Base-by-base conservation (phyloP, 176 grass and related monocot genomes). In the Oryza meridionalis region DNA sequence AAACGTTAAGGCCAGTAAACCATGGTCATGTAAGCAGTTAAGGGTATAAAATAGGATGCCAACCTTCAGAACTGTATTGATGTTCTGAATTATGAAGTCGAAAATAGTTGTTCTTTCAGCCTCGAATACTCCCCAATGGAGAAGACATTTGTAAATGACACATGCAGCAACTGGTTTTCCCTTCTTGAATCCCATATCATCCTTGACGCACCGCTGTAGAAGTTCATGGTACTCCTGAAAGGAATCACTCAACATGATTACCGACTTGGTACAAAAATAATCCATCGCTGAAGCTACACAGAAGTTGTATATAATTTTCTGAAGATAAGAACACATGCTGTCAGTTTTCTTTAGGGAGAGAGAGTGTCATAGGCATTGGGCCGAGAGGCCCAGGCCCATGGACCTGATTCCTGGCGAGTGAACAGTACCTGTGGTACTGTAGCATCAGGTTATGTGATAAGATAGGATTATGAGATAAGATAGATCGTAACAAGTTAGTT, bases 151-250 rank as follows among this genome's bases (percentile, higher is more conserved):
- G 76, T 94, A 97, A 77, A 97, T 90, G 53, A 90, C 77, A 92
- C 91, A 94, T 67, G 94, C 89, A 49, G 89, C 91, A 83, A 94
- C 84, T 72, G 94, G 94, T 76, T 90, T 94, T 65, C 89, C 94
- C 17, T 86, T 88, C 84, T 94, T 94, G 83, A 97, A 97, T 78
- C 94, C 94, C 81, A 97, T 90, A 67, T 97, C 89, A 69, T 92
- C 91, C 86, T 90, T 92, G 65, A 97, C 92, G 82, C 89, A 97
- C 51, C 72, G 83, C 42, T 83, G 80, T 73, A 94, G 87, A 31
- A 97, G 67, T 78, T 97, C 87, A 80, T 92, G 82, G 40, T 90
- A 84, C 77, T 97, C 94, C 94, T 97, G 55, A 83, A 93, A 93
- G 79, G 43, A 29, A 43, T 24, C 4, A 69, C 7, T 59, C 29